Evolutionary conservation across 108 stramenopile genomes (phyloP).

Genomic region (Nitzschia inconspicua): DNA sequence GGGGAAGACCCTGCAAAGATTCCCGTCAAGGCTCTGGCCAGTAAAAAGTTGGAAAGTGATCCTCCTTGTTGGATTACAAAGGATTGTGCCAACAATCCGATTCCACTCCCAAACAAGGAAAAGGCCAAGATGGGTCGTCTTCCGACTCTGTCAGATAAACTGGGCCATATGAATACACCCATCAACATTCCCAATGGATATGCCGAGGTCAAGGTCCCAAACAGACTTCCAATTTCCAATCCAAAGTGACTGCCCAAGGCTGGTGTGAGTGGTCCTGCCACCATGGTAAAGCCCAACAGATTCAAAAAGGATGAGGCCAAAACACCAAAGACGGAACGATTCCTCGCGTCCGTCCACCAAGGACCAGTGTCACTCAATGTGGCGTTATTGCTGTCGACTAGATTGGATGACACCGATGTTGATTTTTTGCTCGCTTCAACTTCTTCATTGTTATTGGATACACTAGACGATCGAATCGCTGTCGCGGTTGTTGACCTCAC

Average conservation of each 20-base stretch:
- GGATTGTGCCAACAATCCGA: slow-evolving; percentile 61
- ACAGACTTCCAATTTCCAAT: slow-evolving; percentile 60
- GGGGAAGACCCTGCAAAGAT: slow-evolving; percentile 66
- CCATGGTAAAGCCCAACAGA: slow-evolving; percentile 80
- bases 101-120: slow-evolving; percentile 45
- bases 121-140: slow-evolving; percentile 53
- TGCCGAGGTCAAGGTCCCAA: slow-evolving; percentile 69
- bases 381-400: too few species aligned
- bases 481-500: too few species aligned
- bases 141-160: slow-evolving; percentile 59
- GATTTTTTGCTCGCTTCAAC: too few species aligned
- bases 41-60: slow-evolving; percentile 50
- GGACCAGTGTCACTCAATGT: too few species aligned
- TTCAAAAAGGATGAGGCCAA: slow-evolving; percentile 53
- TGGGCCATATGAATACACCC: slow-evolving; percentile 72
- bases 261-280: slow-evolving; percentile 62
- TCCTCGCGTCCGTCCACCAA: slow-evolving; percentile 1
- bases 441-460: too few species aligned
- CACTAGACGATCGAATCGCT: too few species aligned
- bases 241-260: slow-evolving; percentile 68
- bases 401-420: too few species aligned
- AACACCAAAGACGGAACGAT: slow-evolving; percentile 8
- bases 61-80: slow-evolving; percentile 34
- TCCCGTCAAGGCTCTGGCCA: slow-evolving; percentile 62
- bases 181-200: slow-evolving; percentile 81